phyloP scores from a whole-genome alignment of 139 green algal species.

The Chlorella sp. region DNA sequence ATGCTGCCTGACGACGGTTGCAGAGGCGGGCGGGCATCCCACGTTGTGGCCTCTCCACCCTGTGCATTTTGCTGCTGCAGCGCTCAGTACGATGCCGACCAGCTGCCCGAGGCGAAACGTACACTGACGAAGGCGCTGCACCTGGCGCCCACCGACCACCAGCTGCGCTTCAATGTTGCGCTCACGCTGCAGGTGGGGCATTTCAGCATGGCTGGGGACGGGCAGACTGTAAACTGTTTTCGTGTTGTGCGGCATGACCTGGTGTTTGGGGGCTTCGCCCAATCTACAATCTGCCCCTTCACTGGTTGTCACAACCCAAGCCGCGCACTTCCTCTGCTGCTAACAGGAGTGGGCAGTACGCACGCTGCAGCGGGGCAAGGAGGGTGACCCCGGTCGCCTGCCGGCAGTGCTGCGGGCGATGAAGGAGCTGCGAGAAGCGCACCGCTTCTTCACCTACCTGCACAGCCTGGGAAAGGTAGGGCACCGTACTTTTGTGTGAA shows the following conservation, averaged over 20 bases:
- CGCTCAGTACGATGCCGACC: slow-evolving; percentile 81
- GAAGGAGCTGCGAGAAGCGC: slow-evolving; percentile 50
- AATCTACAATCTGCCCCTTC: too few species aligned
- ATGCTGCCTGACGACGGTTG: too few species aligned
- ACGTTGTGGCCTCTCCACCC: too few species aligned
- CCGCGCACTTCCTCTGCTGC: too few species aligned
- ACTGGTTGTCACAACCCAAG: too few species aligned
- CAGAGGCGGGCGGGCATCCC: too few species aligned
- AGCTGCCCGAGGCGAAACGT: slow-evolving; percentile 68
- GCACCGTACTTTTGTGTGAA: too few species aligned
- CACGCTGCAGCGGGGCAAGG: slow-evolving; percentile 58
- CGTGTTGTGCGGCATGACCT: too few species aligned
- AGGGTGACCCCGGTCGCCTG: slow-evolving; percentile 33
- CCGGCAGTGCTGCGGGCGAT: slow-evolving; percentile 47
- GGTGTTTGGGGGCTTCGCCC: too few species aligned
- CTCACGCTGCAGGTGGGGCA: slow-evolving; percentile 83
- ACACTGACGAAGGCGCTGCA: slow-evolving; percentile 80
- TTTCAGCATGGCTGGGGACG: too few species aligned
- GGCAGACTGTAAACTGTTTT: too few species aligned
- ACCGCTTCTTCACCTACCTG: slow-evolving; percentile 44
- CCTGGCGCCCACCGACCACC: slow-evolving; percentile 73
- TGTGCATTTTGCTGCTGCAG: too few species aligned
- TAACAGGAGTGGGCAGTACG: slow-evolving; percentile 79
- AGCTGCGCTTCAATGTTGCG: slow-evolving; percentile 83
- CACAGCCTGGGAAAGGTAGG: not conserved